Base-by-base conservation (phyloP, 2,329 filamentous ascomycete genomes). In the Leptographium galeiforme region DNA sequence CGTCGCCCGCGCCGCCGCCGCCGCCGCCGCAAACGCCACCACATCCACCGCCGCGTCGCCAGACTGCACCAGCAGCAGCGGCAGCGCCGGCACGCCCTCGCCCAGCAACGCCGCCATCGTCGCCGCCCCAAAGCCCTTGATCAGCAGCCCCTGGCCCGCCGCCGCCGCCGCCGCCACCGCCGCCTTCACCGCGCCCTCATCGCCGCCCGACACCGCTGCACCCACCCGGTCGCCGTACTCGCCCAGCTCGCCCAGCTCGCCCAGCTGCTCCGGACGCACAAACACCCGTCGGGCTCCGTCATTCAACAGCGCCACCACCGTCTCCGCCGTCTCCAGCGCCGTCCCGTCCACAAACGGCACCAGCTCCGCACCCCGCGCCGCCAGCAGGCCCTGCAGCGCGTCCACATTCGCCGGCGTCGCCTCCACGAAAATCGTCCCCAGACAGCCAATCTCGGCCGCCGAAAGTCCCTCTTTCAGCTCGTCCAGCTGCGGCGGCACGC, bases 211-310 rank as follows among this genome's bases (percentile, higher is more conserved):
- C 13, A 78, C 70, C 25, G 71, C 68, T 2, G 78, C 76, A 19
- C 78, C 71, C 32, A 84, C 74, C 55, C 81, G 72, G 45, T 73
- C 70, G 45, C 75, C 77, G 57, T 79, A 81, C 3, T 38, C 25
- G 57, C 76, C 73, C 55, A 78, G 77, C 51, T 38, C 25, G 57
- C 76, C 73, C 55, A 78, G 77, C 51, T 75, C 70, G 10, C 74
- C 72, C 52, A 94, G 72, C 64, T 89, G 85, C 54, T 82, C 75
- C 48, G 82, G 77, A 18, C 78, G 77, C 50, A 95, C 86, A 66
- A 97, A 93, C 57, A 93, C 84, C 65, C 85, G 93, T 51, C 82
- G 79, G 8, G 89, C 89, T 56, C 93, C 93, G 58, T 82, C 79
- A 66, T 98, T 87, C 53, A 98, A 80, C 39, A 97, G 76, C 48